Percentiles rank a stretch among this genome's conserved stretches.
Conservation (phyloP, 306 rosid genomes). For the Dicorynia guianensis region DNA sequence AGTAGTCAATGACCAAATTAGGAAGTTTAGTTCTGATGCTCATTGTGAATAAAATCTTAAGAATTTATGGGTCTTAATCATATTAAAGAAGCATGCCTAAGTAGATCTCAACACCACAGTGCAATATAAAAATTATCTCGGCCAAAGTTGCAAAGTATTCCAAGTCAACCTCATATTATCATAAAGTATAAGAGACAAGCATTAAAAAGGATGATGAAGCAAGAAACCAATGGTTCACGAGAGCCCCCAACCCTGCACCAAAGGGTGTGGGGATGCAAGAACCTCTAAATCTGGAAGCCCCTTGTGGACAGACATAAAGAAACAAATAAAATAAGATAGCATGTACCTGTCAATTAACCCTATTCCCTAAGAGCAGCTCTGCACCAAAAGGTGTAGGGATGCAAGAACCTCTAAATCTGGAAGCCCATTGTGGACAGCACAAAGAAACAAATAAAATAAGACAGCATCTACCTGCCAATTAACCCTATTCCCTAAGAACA, state of each 20-base stretch:
- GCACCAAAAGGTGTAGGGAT: background rate
- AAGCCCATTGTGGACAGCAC: no score
- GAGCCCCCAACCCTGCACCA: background rate
- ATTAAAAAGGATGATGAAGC: background rate
- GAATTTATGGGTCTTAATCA: slow-evolving; percentile 8
- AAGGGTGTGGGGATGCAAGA: background rate
- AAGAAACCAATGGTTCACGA: background rate
- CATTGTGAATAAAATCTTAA: slow-evolving; percentile 2
- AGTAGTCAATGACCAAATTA: background rate
- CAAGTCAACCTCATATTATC: background rate
- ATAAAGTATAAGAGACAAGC: background rate
- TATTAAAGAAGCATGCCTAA: background rate
- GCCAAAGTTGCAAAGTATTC: no score
- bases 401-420: background rate
- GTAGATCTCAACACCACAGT: slow-evolving; percentile 9
- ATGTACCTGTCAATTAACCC: background rate
- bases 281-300: background rate
- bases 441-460: background rate
- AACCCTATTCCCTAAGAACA: background rate
- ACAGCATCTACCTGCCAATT: background rate
- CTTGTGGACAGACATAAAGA: background rate
- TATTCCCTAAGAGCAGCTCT: background rate
- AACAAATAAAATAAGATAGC: background rate
- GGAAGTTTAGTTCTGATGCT: background rate
- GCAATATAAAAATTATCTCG: slow-evolving; percentile 23